phyloP scores from a whole-genome alignment of 2,329 filamentous ascomycete genomes.

The Sporothrix pallida region DNA sequence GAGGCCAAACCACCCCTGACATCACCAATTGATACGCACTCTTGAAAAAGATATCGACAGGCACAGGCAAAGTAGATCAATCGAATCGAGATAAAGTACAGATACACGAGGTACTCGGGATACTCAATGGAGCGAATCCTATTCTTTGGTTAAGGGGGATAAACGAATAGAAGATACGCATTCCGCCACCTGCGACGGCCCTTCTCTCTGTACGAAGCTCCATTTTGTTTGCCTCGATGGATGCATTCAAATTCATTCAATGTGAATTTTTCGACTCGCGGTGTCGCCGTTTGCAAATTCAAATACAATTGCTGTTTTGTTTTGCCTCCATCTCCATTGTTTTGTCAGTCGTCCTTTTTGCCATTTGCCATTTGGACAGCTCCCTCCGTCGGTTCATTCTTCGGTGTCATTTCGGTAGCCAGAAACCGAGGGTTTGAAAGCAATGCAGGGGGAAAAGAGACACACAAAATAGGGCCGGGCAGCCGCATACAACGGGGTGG shows the following conservation, averaged over 20 bases:
- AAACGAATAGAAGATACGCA: background rate
- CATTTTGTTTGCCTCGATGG: slow-evolving; percentile 17
- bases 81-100: background rate
- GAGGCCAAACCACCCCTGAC: background rate
- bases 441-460: background rate
- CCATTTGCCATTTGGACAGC: background rate
- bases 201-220: background rate
- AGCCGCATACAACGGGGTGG: slow-evolving; percentile 4
- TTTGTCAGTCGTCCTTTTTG: background rate
- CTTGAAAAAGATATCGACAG: background rate
- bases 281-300: background rate
- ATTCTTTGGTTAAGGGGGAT: background rate
- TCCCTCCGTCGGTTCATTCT: slow-evolving; percentile 12
- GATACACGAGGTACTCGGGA: background rate
- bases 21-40: background rate
- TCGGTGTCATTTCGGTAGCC: slow-evolving; percentile 32
- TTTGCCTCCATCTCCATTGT: background rate
- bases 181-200: background rate
- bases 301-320: background rate
- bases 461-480: slow-evolving; percentile 3
- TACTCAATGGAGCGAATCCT: background rate
- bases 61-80: background rate
- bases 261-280: background rate
- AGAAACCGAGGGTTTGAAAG: slow-evolving; percentile 11
- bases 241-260: background rate